Evolutionary conservation across 202 grass and related monocot species (phyloP), one percentile per base, ranked within the genome.

Genomic region (Schoenoplectus tabernaemontani): DNA sequence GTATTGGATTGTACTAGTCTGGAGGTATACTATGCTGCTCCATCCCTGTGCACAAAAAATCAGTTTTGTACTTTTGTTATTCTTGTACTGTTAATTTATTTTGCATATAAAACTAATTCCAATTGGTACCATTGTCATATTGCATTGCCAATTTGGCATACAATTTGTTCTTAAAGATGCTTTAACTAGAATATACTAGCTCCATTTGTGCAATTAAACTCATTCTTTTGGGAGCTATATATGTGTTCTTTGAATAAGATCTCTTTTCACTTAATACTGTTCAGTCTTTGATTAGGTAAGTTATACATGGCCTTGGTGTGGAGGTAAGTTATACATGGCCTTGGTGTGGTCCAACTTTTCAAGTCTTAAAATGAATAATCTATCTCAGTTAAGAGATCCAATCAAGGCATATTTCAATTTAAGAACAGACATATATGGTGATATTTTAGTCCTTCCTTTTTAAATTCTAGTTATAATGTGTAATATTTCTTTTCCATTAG

Each of bases 381-480:
- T 34, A 78, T 59, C 65, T 59, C 41, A 19, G 5, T 3, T 20
- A 34, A 89, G 54, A 72, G 74, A 32, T 81, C 44, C 70, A 82
- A 81, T 68, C 10, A 68, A 44, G 67, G 73, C 57, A 57, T 24
- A 81, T 70, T 34, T 84, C 77, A 22, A 33, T 87, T 80, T 82
- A 79, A 81, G 85, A 57, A 87, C 58, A 50, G 70, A 58, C 7
- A 47, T 47, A 84, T n/a, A 60, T 71, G 81, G 83, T 95, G 41
- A 71, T 48, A 1, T 48, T 71, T 37, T 48, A 71, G 5, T 28
- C 4, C 4, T 20, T 78, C 4, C n/a, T 33, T 78, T 17, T 20
- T 43, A 66, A 34, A 72, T 79, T 77, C 41, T 61, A 15, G 4
- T 20, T 70, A 70, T 76, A 54, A 37, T 71, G 28, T 77, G 43